phyloP scores from a whole-genome alignment of 768 basidiomycete genomes.

The Lactarius trivialis region DNA sequence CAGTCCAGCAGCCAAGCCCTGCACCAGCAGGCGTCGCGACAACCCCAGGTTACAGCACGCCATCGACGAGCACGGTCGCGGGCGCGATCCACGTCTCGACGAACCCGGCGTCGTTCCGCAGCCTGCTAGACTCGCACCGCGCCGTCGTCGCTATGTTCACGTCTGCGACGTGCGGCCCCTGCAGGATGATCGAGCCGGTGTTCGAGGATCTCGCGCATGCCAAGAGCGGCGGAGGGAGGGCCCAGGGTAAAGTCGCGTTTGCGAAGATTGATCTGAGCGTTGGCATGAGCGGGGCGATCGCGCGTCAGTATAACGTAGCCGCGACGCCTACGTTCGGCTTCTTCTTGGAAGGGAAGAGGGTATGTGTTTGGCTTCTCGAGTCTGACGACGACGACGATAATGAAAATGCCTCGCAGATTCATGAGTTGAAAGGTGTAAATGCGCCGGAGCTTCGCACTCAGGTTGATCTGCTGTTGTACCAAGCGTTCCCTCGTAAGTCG shows the following conservation, averaged over 20 bases:
- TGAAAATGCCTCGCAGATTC: conserved; percentile 36
- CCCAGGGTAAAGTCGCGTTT: conserved; percentile 60
- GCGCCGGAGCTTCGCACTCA: conserved; percentile 63
- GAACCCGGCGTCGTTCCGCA: conserved; percentile 65
- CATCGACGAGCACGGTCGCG: conserved; percentile 46
- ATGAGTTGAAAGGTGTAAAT: conserved; percentile 70
- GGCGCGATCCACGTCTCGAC: conserved; percentile 66
- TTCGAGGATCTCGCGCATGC: conserved; percentile 73
- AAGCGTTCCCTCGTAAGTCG: conserved; percentile 72
- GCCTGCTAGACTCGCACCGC: conserved; percentile 56
- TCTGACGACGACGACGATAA: not conserved
- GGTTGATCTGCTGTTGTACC: conserved; percentile 65
- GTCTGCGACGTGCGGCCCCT: conserved; percentile 67
- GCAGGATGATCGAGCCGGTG: conserved; percentile 74
- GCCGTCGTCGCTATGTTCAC: conserved; percentile 82
- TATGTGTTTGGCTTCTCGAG: conserved; percentile 26
- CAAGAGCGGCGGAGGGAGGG: conserved; percentile 35
- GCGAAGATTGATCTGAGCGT: conserved; percentile 78
- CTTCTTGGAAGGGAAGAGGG: conserved; percentile 73
- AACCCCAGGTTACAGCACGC: conserved; percentile 28
- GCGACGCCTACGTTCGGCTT: conserved; percentile 90
- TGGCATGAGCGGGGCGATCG: conserved; percentile 56
- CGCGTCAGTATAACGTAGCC: conserved; percentile 53
- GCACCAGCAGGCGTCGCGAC: no score
- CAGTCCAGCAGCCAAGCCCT: conserved; percentile 29